Percentiles rank a stretch among this genome's conserved stretches.
Evolutionary conservation across 495 filamentous ascomycete genomes (phyloP).

Genomic region (Paragyromitra xinjiangensis): DNA sequence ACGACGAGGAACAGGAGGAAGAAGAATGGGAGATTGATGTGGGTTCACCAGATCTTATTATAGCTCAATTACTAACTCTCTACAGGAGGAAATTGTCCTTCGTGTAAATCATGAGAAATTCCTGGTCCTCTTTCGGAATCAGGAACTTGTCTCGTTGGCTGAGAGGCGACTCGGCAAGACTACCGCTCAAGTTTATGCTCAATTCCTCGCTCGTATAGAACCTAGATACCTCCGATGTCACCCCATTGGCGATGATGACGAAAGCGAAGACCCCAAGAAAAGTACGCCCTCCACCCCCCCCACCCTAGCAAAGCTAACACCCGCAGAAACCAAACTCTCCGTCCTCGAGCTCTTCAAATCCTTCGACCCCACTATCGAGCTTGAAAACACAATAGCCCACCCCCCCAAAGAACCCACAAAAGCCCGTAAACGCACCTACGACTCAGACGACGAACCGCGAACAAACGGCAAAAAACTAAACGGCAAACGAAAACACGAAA

Average conservation of each 20-base stretch:
- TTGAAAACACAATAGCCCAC: slow-evolving; percentile 57
- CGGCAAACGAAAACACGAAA: slow-evolving; percentile 55
- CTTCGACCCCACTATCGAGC: slow-evolving; percentile 54
- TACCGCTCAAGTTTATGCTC: slow-evolving; percentile 78
- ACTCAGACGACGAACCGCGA: slow-evolving; percentile 32
- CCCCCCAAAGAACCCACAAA: slow-evolving; percentile 58
- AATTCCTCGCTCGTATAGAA: slow-evolving; percentile 74
- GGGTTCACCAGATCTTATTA: slow-evolving; percentile 28
- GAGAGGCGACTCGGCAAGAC: slow-evolving; percentile 68
- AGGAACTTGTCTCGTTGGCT: slow-evolving; percentile 71
- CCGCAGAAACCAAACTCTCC: slow-evolving; percentile 54
- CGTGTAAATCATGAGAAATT: slow-evolving; percentile 88
- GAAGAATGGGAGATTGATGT: slow-evolving; percentile 60
- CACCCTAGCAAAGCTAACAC: background rate
- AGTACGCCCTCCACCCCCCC: slow-evolving; percentile 18
- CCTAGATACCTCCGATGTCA: slow-evolving; percentile 73
- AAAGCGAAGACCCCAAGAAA: slow-evolving; percentile 61
- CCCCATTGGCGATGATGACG: slow-evolving; percentile 64
- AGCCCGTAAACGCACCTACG: slow-evolving; percentile 58
- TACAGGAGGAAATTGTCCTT: slow-evolving; percentile 68
- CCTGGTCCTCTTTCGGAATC: slow-evolving; percentile 79
- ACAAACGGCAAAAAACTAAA: slow-evolving; percentile 37
- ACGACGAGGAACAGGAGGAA: slow-evolving; percentile 54
- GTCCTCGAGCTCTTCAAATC: slow-evolving; percentile 56
- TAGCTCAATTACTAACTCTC: background rate